phyloP scores from a whole-genome alignment of 371 early-diverging fungal genomes.

The Encephalitozoon romaleae region DNA sequence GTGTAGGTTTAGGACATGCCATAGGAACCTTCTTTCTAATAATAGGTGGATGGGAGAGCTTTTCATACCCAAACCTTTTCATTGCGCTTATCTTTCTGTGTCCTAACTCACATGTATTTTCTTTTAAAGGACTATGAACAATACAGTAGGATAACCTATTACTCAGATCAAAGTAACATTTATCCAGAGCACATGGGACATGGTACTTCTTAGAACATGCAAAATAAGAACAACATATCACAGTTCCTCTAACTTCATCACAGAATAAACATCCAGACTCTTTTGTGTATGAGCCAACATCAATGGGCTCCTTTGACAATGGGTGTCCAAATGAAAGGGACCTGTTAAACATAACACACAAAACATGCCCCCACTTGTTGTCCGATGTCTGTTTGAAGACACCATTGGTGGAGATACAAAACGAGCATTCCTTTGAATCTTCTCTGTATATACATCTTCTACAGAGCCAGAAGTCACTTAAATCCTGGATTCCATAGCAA shows the following conservation, averaged over 20 bases:
- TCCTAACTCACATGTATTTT: background rate
- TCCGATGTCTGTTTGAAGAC: slow-evolving; percentile 52
- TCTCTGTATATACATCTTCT: slow-evolving; percentile 43
- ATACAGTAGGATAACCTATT: slow-evolving; percentile 55
- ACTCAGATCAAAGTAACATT: slow-evolving; percentile 53
- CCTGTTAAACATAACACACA: slow-evolving; percentile 52
- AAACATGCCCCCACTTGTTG: slow-evolving; percentile 57
- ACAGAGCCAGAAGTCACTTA: slow-evolving; percentile 57
- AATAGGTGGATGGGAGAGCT: background rate
- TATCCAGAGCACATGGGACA: slow-evolving; percentile 50
- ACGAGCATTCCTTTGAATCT: slow-evolving; percentile 34
- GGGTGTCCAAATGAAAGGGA: slow-evolving; percentile 53
- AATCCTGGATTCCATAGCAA: slow-evolving; percentile 59
- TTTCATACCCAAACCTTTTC: background rate
- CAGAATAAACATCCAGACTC: slow-evolving; percentile 46
- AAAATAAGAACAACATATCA: slow-evolving; percentile 49
- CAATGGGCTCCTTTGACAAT: slow-evolving; percentile 58
- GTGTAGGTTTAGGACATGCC: background rate
- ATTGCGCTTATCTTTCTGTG: background rate
- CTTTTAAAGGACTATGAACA: slow-evolving; percentile 49
- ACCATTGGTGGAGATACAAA: slow-evolving; percentile 47
- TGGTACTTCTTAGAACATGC: slow-evolving; percentile 54
- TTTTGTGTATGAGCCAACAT: slow-evolving; percentile 21
- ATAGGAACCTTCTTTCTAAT: background rate
- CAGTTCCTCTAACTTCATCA: slow-evolving; percentile 8